Percentiles rank a stretch among this genome's conserved stretches.
Evolutionary conservation across 495 filamentous ascomycete species (phyloP).

Genomic region (Wilcoxina mikolae): DNA sequence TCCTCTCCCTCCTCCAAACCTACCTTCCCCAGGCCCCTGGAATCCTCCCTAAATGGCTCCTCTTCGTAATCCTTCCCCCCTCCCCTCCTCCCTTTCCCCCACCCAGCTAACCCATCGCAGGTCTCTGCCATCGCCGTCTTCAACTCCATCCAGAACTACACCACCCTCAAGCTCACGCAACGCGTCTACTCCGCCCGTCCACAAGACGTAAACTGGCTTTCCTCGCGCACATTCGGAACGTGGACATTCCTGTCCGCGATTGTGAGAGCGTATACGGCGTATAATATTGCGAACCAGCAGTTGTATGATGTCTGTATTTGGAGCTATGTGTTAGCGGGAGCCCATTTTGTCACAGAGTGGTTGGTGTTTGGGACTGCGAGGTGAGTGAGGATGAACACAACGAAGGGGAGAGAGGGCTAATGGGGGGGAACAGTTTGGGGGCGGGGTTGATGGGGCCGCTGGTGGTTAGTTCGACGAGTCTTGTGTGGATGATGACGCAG

Average conservation of each 20-base stretch:
- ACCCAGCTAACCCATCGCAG: constrained; percentile 32
- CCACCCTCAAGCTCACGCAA: constrained; percentile 54
- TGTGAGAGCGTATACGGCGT: constrained; percentile 71
- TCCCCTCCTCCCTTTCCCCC: constrained; percentile 4
- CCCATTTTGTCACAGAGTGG: constrained; percentile 74
- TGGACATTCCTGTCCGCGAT: constrained; percentile 69
- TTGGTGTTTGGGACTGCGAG: constrained; percentile 55
- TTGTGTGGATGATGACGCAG: constrained; percentile 72
- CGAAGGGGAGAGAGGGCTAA: neutral
- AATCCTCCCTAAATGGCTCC: constrained; percentile 50
- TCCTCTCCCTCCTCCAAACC: neutral
- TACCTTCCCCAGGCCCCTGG: constrained; percentile 43
- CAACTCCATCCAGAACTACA: constrained; percentile 71
- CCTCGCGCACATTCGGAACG: constrained; percentile 74
- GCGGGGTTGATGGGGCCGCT: constrained; percentile 57
- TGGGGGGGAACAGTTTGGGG: constrained; percentile 33
- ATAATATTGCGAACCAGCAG: constrained; percentile 55
- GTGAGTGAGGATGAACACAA: constrained; percentile 2
- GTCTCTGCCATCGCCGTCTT: constrained; percentile 59
- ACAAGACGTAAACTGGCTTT: constrained; percentile 47
- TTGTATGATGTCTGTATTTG: constrained; percentile 65
- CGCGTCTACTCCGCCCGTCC: constrained; percentile 47
- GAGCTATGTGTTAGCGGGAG: constrained; percentile 64
- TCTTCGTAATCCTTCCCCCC: constrained; percentile 38
- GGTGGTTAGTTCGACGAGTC: constrained; percentile 50